A percentile compares a stretch with the other conserved stretches of the same genome.
Conservation (phyloP, 2,329 filamentous ascomycete species). For the Cadophora malorum region DNA sequence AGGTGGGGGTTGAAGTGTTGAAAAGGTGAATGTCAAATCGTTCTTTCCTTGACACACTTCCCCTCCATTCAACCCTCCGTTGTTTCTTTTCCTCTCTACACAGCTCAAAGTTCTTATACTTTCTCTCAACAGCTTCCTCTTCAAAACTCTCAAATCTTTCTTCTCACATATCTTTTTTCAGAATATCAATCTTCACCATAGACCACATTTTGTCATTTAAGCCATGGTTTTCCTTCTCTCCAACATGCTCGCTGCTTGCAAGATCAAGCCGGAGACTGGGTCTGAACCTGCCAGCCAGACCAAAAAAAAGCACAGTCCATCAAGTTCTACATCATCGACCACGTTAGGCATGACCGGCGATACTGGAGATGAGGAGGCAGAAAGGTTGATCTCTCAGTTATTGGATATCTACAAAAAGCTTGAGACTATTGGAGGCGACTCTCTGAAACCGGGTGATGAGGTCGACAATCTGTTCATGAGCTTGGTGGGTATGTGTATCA, state of each 20-base stretch:
- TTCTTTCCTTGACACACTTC: background rate
- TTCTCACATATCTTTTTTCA: background rate
- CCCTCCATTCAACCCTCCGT: background rate
- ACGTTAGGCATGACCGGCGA: background rate
- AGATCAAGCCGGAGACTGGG: background rate
- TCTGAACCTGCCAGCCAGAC: background rate
- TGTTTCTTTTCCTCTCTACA: background rate
- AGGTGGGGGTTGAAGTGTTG: background rate
- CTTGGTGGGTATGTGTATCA: conserved; percentile 48
- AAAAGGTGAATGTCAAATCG: background rate
- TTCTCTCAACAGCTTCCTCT: background rate
- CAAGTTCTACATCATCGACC: background rate
- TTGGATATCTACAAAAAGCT: conserved; percentile 10
- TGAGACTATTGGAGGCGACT: background rate
- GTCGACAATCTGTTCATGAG: conserved; percentile 48
- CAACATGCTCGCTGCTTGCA: conserved; percentile 11
- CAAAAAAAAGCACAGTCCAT: background rate
- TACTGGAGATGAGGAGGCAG: background rate
- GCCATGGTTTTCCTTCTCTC: conserved; percentile 12
- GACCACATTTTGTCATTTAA: background rate
- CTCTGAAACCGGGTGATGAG: conserved; percentile 44
- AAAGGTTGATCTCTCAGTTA: background rate
- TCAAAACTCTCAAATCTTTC: too few relatives aligned
- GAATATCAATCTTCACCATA: background rate
- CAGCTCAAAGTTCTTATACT: background rate